Percentiles rank a stretch among this genome's conserved stretches.
Evolutionary conservation across 2,329 filamentous ascomycete species (phyloP).

Genomic region (Aureobasidium sp.): DNA sequence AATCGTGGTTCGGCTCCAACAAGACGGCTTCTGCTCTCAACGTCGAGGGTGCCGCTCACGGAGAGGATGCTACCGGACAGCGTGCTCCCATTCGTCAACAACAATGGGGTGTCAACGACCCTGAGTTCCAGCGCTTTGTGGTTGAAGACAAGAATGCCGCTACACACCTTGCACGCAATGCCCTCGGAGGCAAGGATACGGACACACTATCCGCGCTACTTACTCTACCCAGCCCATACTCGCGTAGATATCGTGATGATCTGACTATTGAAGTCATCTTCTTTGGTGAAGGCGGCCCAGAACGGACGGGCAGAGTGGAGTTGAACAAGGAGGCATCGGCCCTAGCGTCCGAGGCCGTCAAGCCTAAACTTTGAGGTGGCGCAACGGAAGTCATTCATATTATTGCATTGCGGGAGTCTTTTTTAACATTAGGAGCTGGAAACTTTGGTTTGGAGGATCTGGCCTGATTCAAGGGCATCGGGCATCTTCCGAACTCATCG

Average conservation of each 20-base stretch:
- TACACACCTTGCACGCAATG: constrained; percentile 91
- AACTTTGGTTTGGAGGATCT: background rate
- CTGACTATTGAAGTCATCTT: constrained; percentile 97
- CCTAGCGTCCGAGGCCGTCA: constrained; percentile 17
- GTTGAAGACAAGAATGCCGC: constrained; percentile 94
- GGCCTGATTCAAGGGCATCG: background rate
- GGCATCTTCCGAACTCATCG: background rate
- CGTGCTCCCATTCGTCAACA: constrained; percentile 78
- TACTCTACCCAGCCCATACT: constrained; percentile 85
- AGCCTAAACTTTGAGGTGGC: constrained; percentile 16
- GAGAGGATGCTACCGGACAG: constrained; percentile 55
- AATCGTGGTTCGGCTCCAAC: constrained; percentile 58
- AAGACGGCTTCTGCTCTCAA: constrained; percentile 51
- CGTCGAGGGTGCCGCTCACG: constrained; percentile 56
- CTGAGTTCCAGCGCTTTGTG: constrained; percentile 73
- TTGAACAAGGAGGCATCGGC: constrained; percentile 77
- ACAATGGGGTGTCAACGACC: constrained; percentile 78
- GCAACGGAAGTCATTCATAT: background rate
- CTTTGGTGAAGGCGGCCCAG: constrained; percentile 72
- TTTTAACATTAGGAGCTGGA: background rate
- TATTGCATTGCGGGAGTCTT: constrained; percentile 10
- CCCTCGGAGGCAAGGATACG: constrained; percentile 82
- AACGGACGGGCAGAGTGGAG: constrained; percentile 67
- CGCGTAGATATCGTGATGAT: constrained; percentile 86
- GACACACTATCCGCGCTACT: constrained; percentile 91